Evolutionary conservation across 1,139 yeast species (phyloP).

Genomic region (Geotrichum citri-aurantii): DNA sequence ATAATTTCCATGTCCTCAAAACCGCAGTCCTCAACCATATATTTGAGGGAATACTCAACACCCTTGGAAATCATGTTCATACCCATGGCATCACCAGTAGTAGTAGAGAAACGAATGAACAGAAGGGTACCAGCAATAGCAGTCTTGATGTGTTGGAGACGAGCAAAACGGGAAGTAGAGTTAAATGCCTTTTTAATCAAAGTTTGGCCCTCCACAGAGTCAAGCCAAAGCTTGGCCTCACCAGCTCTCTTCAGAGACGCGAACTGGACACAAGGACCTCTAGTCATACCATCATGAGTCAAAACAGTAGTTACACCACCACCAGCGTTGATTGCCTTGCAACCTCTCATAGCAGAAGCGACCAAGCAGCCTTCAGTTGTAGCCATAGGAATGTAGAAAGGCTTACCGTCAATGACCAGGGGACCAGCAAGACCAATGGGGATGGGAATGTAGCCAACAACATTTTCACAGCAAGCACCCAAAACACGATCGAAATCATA

Average conservation of each 20-base stretch:
- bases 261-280: conserved; percentile 96
- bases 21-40: conserved; percentile 84
- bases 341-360: conserved; percentile 98
- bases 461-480: conserved; percentile 99
- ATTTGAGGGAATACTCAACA: conserved; percentile 77
- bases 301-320: conserved; percentile 92
- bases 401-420: conserved; percentile 75
- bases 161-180: conserved; percentile 95
- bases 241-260: conserved; percentile 82
- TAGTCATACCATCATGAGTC: conserved; percentile 96
- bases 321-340: conserved; percentile 95
- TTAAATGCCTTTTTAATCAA: conserved; percentile 83
- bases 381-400: conserved; percentile 95
- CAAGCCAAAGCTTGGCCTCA: conserved; percentile 91
- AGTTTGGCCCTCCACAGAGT: conserved; percentile 87
- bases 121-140: conserved; percentile 93
- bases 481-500: conserved; percentile 94
- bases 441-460: conserved; percentile 89
- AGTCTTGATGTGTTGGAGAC: conserved; percentile 83
- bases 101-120: conserved; percentile 87
- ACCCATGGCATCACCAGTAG: conserved; percentile 99
- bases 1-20: conserved; percentile 91
- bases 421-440: conserved; percentile 99
- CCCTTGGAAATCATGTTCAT: conserved; percentile 99
- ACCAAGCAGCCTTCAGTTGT: conserved; percentile 98